phyloP scores from a whole-genome alignment of 192 early-diverging fungal genomes.

The Rhizophagus prolifer region DNA sequence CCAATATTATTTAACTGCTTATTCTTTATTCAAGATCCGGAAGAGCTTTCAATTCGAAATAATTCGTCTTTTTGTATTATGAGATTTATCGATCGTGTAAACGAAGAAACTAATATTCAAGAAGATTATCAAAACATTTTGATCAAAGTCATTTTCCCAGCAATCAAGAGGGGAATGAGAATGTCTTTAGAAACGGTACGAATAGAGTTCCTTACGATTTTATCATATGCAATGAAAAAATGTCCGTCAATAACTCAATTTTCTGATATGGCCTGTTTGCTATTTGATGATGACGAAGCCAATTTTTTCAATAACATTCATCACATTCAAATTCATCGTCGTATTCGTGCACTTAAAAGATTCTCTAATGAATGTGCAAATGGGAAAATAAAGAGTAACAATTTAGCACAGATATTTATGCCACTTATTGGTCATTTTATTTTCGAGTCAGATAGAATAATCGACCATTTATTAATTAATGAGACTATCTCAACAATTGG shows the following conservation, averaged over 20 bases:
- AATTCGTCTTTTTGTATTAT: slow-evolving; percentile 74
- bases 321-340: slow-evolving; percentile 95
- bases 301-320: slow-evolving; percentile 95
- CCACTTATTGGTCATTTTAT: slow-evolving; percentile 90
- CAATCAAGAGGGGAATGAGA: slow-evolving; percentile 68
- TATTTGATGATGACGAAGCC: slow-evolving; percentile 84
- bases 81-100: slow-evolving; percentile 64
- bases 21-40: slow-evolving; percentile 75
- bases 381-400: slow-evolving; percentile 47
- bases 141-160: slow-evolving; percentile 64
- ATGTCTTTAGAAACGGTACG: slow-evolving; percentile 58
- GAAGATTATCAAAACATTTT: slow-evolving; percentile 46
- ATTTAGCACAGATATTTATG: slow-evolving; percentile 71
- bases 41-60: slow-evolving; percentile 86
- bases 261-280: slow-evolving; percentile 59
- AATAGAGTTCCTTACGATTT: slow-evolving; percentile 65
- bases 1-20: slow-evolving; percentile 89
- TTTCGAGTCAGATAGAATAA: slow-evolving; percentile 65
- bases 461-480: slow-evolving; percentile 77
- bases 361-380: slow-evolving; percentile 55
- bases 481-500: slow-evolving; percentile 81
- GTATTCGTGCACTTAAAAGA: slow-evolving; percentile 77
- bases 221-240: slow-evolving; percentile 60
- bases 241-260: slow-evolving; percentile 63
- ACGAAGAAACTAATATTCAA: slow-evolving; percentile 22